Percentiles rank a stretch among this genome's conserved stretches.
Conservation (phyloP, 2,329 filamentous ascomycete species). For the Alternaria tenuissima region DNA sequence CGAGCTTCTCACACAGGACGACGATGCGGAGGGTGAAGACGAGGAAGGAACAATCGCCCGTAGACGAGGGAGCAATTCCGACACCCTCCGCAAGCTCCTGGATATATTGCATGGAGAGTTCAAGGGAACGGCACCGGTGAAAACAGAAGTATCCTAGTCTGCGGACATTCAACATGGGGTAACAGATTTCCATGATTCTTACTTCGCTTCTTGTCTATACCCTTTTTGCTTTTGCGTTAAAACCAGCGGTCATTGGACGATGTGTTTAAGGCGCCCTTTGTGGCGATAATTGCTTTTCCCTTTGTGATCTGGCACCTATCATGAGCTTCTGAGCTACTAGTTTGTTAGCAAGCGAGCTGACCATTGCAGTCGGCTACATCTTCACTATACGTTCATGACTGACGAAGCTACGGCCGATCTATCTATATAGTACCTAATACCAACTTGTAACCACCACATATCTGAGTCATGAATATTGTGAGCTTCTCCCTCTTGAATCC, state of each 20-base stretch:
- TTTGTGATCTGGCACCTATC: neutral
- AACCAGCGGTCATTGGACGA: conserved; percentile 21
- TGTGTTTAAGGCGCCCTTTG: conserved; percentile 20
- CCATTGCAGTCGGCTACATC: neutral
- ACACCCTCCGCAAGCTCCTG: conserved; percentile 50
- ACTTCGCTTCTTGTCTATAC: conserved; percentile 23
- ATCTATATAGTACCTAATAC: conserved; percentile 8
- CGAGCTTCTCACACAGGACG: conserved; percentile 48
- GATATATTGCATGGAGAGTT: conserved; percentile 51
- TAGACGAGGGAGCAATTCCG: conserved; percentile 41
- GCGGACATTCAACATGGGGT: neutral
- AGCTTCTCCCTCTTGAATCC: neutral
- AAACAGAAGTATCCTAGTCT: conserved; percentile 26
- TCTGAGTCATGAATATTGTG: neutral
- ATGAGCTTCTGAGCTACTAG: neutral
- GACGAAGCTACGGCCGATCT: conserved; percentile 9
- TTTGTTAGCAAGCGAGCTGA: neutral
- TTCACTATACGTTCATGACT: neutral
- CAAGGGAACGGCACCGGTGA: conserved; percentile 34
- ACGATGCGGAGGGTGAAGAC: conserved; percentile 42
- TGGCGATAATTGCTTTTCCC: neutral
- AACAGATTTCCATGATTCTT: neutral
- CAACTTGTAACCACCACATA: neutral
- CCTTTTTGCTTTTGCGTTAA: conserved; percentile 16
- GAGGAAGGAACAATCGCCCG: conserved; percentile 30